Conservation (phyloP, 2,329 filamentous ascomycete genomes). For the Diaporthe batatas region DNA sequence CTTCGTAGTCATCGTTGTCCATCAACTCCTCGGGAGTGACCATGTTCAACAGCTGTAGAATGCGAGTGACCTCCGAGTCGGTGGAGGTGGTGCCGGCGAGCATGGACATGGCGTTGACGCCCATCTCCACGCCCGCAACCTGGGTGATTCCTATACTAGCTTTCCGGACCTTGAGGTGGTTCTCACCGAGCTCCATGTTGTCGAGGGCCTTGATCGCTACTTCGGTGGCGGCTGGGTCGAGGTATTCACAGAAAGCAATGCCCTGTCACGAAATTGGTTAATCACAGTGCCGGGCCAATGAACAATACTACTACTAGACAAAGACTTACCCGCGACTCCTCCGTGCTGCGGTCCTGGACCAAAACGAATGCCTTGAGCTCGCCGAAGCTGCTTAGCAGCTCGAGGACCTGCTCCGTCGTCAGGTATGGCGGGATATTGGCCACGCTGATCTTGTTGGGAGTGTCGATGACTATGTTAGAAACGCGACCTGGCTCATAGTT, state of each 20-base stretch:
- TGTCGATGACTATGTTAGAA: conserved; percentile 87
- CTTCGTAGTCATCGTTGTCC: conserved; percentile 95
- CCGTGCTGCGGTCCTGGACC: conserved; percentile 87
- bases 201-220: conserved; percentile 92
- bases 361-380: conserved; percentile 92
- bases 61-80: conserved; percentile 83
- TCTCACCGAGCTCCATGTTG: conserved; percentile 92
- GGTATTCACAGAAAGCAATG: conserved; percentile 96
- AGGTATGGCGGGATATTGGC: conserved; percentile 90
- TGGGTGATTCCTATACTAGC: conserved; percentile 97
- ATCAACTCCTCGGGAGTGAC: conserved; percentile 95
- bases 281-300: background rate
- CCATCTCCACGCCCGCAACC: conserved; percentile 90
- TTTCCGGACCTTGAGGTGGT: conserved; percentile 85
- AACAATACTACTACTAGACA: background rate
- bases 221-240: conserved; percentile 80
- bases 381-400: conserved; percentile 91
- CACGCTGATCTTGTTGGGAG: conserved; percentile 94
- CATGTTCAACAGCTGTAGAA: conserved; percentile 97
- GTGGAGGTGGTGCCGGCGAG: conserved; percentile 89
- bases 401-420: conserved; percentile 90
- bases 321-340: conserved; percentile 84
- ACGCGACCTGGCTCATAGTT: conserved; percentile 82
- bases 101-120: conserved; percentile 97
- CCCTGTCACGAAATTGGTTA: conserved; percentile 69